A percentile compares a stretch with the other conserved stretches of the same genome.
Conservation (phyloP, 164 flowering plant genomes). For the Houttuynia cordata region DNA sequence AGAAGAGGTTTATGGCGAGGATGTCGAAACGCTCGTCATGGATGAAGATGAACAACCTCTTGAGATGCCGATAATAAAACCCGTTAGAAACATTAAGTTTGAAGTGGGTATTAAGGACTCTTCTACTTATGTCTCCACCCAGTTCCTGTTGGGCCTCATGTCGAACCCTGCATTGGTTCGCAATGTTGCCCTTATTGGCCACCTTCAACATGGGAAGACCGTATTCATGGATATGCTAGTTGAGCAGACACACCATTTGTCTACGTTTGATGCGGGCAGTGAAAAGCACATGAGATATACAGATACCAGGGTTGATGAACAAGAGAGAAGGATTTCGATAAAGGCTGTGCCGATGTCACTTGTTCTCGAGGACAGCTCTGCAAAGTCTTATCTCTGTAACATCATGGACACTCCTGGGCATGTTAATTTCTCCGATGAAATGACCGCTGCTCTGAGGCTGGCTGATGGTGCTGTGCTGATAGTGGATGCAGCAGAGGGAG, state of each 20-base stretch:
- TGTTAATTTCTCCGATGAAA: conserved; percentile 94
- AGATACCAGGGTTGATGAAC: conserved; percentile 97
- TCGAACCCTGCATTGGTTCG: conserved; percentile 83
- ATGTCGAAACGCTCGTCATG: conserved; percentile 94
- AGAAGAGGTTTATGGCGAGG: conserved; percentile 87
- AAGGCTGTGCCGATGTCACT: conserved; percentile 96
- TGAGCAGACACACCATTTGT: conserved; percentile 89
- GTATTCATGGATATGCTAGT: conserved; percentile 97
- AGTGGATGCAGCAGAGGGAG: conserved; percentile 34
- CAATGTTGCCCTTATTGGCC: conserved; percentile 93
- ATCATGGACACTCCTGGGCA: conserved; percentile 98
- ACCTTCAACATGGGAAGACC: conserved; percentile 90
- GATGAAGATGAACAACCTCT: conserved; percentile 95
- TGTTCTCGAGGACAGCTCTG: conserved; percentile 89
- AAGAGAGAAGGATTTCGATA: conserved; percentile 92
- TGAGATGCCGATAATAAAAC: conserved; percentile 81
- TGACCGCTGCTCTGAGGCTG: conserved; percentile 96
- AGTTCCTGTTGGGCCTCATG: conserved; percentile 87
- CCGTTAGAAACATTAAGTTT: conserved; percentile 74
- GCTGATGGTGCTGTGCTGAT: conserved; percentile 88
- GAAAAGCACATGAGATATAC: conserved; percentile 99
- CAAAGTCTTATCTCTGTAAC: conserved; percentile 85
- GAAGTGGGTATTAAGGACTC: conserved; percentile 92
- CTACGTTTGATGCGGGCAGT: conserved; percentile 69
- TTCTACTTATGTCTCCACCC: conserved; percentile 75